Base-by-base conservation (phyloP, 495 filamentous ascomycete genomes). In the Tricharina praecox region DNA sequence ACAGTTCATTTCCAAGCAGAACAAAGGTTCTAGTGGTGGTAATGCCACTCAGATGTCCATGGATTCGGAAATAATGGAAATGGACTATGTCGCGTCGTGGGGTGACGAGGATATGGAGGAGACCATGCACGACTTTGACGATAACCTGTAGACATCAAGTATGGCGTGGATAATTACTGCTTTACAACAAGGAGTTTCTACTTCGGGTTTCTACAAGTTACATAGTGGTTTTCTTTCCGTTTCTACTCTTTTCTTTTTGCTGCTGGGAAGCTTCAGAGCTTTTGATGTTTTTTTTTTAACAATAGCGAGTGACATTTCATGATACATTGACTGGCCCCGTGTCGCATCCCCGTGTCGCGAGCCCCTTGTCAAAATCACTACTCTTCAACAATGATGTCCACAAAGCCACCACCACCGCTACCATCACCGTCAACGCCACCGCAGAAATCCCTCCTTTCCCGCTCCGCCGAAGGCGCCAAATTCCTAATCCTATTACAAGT, bases 401-500 rank as follows among this genome's bases (percentile, higher is more conserved):
- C 23, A 21, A 42, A 56, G 44, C 36, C 40, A 8, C 43, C 7
- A 35, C 4, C 4, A 51, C 15, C 43, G 23, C 11, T 10, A 26
- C 19, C 55, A 37, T 18, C 48, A 49, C 11, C 35, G 23, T 42
- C 18, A 1, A 39, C n/a, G n/a, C n/a, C n/a, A n/a, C n/a, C n/a
- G n/a, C n/a, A n/a, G n/a, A n/a, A 51, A 43, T 54, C 65, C 16
- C 54, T 67, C 30, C 60, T 72, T 21, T 66, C 67, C 1, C 62
- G 67, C 19, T 77, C 81, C 4, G 71, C 73, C 16, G 66, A 72
- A 39, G 85, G 84, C 16, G 87, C 85, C 20, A 82, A 81, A 8
- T 75, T 86, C 51, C 71, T 99, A 47, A 86, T 99, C 56, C 66
- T 84, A 42, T 74, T 93, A 16, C 88, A 94, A 62, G 67, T 96